Conservation (phyloP, 805 yeast genomes). For the Metschnikowia bowlesiae region DNA sequence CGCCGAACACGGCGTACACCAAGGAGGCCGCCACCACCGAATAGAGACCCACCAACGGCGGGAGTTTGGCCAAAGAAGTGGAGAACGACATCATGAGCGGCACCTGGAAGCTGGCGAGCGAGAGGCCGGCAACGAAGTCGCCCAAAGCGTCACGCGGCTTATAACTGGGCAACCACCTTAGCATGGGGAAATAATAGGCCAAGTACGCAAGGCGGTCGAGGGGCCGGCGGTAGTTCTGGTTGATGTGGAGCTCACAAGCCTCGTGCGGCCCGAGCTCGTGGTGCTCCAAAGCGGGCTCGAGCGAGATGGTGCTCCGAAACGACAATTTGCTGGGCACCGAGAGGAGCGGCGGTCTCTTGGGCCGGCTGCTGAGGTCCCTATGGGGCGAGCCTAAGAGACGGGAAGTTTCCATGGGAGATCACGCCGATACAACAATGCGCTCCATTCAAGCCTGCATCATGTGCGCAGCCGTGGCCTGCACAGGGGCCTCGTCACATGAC, state of each 20-base stretch:
- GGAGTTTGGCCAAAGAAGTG: conserved; percentile 76
- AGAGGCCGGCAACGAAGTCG: conserved; percentile 30
- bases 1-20: conserved; percentile 72
- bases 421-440: no score
- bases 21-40: conserved; percentile 75
- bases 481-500: no score
- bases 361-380: background rate
- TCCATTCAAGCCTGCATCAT: no score
- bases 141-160: conserved; percentile 18
- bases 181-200: conserved; percentile 30
- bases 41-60: conserved; percentile 73
- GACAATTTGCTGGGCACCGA: conserved; percentile 27
- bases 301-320: conserved; percentile 15
- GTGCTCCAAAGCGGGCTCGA: conserved; percentile 17
- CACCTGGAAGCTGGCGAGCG: conserved; percentile 32
- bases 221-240: conserved; percentile 5
- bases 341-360: conserved; percentile 23
- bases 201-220: conserved; percentile 25
- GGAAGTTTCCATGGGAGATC: background rate
- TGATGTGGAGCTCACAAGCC: conserved; percentile 4
- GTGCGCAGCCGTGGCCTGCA: background rate
- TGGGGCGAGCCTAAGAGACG: background rate
- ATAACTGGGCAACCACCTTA: conserved; percentile 30
- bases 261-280: conserved; percentile 1
- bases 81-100: conserved; percentile 69